Percentiles rank a stretch among this genome's conserved stretches.
These are phyloP conservation scores for Tephrocybe sp. DNA, from an alignment of 768 basidiomycete species.

Conservation along the genomic window DNA sequence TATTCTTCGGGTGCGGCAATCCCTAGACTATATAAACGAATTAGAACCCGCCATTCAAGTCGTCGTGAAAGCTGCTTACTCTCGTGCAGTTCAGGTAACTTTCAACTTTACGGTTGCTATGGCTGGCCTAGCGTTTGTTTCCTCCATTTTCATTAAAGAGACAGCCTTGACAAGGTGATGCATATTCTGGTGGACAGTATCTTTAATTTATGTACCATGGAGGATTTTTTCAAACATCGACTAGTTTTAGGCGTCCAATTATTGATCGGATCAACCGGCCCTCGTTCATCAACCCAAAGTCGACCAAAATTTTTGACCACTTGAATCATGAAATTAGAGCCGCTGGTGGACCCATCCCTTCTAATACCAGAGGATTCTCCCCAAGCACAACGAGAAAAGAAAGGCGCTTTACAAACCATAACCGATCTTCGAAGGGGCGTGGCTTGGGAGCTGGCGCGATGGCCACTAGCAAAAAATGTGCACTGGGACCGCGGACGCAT, in stretches of 20 bases:
- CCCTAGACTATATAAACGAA: conserved; percentile 43
- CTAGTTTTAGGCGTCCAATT: background rate
- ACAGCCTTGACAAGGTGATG: conserved; percentile 29
- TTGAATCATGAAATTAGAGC: conserved; percentile 7
- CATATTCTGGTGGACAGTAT: background rate
- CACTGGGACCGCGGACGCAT: conserved; percentile 28
- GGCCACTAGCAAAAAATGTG: conserved; percentile 35
- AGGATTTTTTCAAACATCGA: no score
- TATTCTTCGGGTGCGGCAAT: conserved; percentile 46
- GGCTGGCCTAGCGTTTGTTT: conserved; percentile 38
- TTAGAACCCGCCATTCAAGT: conserved; percentile 35
- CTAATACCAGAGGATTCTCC: conserved; percentile 17
- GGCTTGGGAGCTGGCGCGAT: conserved; percentile 38
- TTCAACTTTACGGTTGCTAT: conserved; percentile 46
- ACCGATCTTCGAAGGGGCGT: conserved; percentile 29
- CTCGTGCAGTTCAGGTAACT: conserved; percentile 43
- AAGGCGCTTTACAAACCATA: conserved; percentile 26
- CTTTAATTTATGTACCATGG: no score
- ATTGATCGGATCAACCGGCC: background rate
- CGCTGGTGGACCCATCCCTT: conserved; percentile 15
- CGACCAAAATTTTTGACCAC: background rate
- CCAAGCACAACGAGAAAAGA: conserved; percentile 21
- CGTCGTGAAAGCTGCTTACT: conserved; percentile 41
- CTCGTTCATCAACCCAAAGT: background rate
- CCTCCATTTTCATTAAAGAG: conserved; percentile 53